A percentile compares a stretch with the other conserved stretches of the same genome.
phyloP scores from a whole-genome alignment of 2,329 filamentous ascomycete species.

The Exophiala aquamarina region DNA sequence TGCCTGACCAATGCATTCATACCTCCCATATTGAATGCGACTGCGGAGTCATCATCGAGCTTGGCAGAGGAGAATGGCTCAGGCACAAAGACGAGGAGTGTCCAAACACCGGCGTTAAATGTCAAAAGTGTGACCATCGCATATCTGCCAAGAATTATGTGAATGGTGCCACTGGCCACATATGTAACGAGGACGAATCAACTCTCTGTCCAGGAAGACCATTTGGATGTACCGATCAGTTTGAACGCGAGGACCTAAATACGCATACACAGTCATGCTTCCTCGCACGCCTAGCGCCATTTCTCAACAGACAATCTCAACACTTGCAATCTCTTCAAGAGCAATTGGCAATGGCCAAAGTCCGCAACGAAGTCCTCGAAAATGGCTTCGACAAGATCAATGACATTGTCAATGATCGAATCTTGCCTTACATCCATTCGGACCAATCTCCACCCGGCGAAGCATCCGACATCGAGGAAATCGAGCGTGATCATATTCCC shows the following conservation, averaged over 20 bases:
- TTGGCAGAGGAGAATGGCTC: constrained; percentile 27
- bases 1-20: constrained; percentile 27
- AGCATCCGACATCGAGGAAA: constrained; percentile 26
- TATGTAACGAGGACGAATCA: constrained; percentile 31
- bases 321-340: constrained; percentile 45
- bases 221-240: constrained; percentile 43
- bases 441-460: constrained; percentile 17
- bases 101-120: constrained; percentile 22
- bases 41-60: constrained; percentile 27
- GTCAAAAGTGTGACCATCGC: constrained; percentile 18
- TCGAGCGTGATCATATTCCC: constrained; percentile 23
- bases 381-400: constrained; percentile 45
- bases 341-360: constrained; percentile 44
- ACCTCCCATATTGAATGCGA: constrained; percentile 28
- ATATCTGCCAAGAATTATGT: constrained; percentile 23
- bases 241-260: constrained; percentile 38
- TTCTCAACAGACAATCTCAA: constrained; percentile 44
- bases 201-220: constrained; percentile 26
- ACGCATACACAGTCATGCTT: constrained; percentile 51
- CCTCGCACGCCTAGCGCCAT: constrained; percentile 48
- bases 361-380: constrained; percentile 49
- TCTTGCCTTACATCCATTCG: constrained; percentile 19
- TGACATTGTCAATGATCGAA: constrained; percentile 21
- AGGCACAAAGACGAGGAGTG: constrained; percentile 29
- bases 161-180: constrained; percentile 15